phyloP scores from a whole-genome alignment of 306 rosid species.

The Vigna angularis region DNA sequence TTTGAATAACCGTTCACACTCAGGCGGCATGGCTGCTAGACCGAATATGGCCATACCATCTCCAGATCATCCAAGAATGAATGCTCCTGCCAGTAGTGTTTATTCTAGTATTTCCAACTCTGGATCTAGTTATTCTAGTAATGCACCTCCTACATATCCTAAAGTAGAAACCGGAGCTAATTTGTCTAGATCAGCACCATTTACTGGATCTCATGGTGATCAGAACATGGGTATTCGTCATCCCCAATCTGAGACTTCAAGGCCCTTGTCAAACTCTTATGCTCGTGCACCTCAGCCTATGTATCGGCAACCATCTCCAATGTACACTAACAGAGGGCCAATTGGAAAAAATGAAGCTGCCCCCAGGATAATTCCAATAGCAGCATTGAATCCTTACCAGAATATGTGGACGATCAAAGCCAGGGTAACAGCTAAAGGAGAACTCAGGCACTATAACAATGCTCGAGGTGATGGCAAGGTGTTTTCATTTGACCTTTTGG shows the following conservation, averaged over 20 bases:
- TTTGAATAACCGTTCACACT: constrained; percentile 40
- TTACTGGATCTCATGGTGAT: constrained; percentile 58
- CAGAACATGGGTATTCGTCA: constrained; percentile 58
- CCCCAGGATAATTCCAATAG: constrained; percentile 76
- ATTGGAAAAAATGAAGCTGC: constrained; percentile 77
- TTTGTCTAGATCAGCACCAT: constrained; percentile 49
- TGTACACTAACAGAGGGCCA: constrained; percentile 75
- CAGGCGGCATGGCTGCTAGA: constrained; percentile 48
- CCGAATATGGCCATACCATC: constrained; percentile 49
- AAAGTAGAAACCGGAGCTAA: constrained; percentile 48
- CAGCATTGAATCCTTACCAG: constrained; percentile 81
- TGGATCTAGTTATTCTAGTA: constrained; percentile 49
- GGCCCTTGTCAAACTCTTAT: constrained; percentile 55
- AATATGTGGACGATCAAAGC: constrained; percentile 88
- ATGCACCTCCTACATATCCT: constrained; percentile 49
- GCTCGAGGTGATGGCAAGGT: constrained; percentile 91
- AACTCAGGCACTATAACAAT: constrained; percentile 73
- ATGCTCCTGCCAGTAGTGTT: constrained; percentile 49
- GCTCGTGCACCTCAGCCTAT: constrained; percentile 59
- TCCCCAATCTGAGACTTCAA: constrained; percentile 56
- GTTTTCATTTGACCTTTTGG: constrained; percentile 90
- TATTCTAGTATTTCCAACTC: constrained; percentile 50
- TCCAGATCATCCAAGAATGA: constrained; percentile 52
- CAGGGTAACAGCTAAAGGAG: constrained; percentile 87
- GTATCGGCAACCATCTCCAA: constrained; percentile 71